Evolutionary conservation across 495 filamentous ascomycete genomes (phyloP), one percentile per base, ranked within the genome.

Genomic region (Penicillium angulare): DNA sequence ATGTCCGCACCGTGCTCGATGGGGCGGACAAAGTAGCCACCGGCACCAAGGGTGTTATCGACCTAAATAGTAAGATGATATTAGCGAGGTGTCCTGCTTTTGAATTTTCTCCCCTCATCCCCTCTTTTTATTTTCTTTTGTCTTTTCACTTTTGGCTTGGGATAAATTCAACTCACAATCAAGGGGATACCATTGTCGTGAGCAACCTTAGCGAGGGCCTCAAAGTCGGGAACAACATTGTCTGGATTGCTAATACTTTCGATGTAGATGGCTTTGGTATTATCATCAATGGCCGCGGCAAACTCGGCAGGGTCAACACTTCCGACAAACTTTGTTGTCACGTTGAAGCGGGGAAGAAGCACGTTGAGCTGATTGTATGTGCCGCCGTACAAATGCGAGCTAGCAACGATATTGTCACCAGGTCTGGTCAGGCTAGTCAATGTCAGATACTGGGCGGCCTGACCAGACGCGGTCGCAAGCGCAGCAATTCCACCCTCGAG

Each of bases 321-420:
- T 23, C 82, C 75, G 55, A 97, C 81, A 63, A 97, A 98, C 76
- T 92, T 97, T 52, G 92, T 95, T 20, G 69, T 79, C 58, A 98
- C 92, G 40, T 93, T 93, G 35, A 95, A 67, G 6, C 93, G 86
- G 13, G 90, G 86, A 42, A 97, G 76, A 49, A 91, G 76, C 24
- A 97, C 91, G 73, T 98, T 98, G 73, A 98, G 84, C 68, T 97
- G 95, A 68, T 97, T 98, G 75, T 97, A 98, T 6, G 93, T 97
- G 60, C 93, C 93, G 33, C 93, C 93, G 67, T 98, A 98, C 32
- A 98, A 73, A 66, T 95, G 96, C 43, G 84, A 86, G 4, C 95
- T 97, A 2, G 89, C 86, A 18, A 98, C 81, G 52, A 98, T 97
- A 74, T 97, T 98, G 76, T 98, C 93, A 13, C 93, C 93, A 0